Base-by-base conservation (phyloP, 2,329 filamentous ascomycete species). In the Ophiostoma piceae region DNA sequence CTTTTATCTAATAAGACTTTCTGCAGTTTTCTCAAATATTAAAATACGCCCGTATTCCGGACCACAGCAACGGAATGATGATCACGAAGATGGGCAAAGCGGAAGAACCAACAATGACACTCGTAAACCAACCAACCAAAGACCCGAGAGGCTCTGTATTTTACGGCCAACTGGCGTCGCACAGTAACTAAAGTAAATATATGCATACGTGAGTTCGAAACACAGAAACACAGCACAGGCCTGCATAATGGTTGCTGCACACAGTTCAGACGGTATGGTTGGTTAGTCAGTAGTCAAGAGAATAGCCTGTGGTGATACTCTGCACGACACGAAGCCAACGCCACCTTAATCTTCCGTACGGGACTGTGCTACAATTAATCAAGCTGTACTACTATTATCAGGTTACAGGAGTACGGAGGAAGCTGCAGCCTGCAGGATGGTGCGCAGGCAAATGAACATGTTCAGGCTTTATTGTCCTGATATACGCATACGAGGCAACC, bases 271-370 rank as follows among this genome's bases (percentile, higher is more conserved):
- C 16, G 57, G 26, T 62, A 7, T 62, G 57, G 57, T 32, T 62
- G 57, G 57, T 32, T 19, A 32, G 57, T 32, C 60, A 65, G 32
- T 14, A 39, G 60, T 37, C 32, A 64, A 37, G 29, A 64, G 14
- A 64, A 22, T 16, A 14, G 60, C 66, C 60, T 60, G 43, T 70
- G 60, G 51, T 47, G 57, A 66, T 60, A 7, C 35, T 41, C n/a
- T 64, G 67, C 67, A 68, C 69, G 14, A 71, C 69, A 68, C 67
- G 66, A 41, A 47, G 68, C 68, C 68, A 68, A 71, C 70, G 70
- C 70, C 70, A 71, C 70, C 68, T 71, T 71, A 68, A 71, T 71
- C 68, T 71, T 70, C 70, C 70, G 70, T 71, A 67, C 66, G 66
- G 68, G 69, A 71, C 62, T 47, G 62, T 57, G 22, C 57, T 4